A percentile compares a stretch with the other conserved stretches of the same genome.
Conservation (phyloP, 768 basidiomycete species). For the Pulveroboletus ravenelii region DNA sequence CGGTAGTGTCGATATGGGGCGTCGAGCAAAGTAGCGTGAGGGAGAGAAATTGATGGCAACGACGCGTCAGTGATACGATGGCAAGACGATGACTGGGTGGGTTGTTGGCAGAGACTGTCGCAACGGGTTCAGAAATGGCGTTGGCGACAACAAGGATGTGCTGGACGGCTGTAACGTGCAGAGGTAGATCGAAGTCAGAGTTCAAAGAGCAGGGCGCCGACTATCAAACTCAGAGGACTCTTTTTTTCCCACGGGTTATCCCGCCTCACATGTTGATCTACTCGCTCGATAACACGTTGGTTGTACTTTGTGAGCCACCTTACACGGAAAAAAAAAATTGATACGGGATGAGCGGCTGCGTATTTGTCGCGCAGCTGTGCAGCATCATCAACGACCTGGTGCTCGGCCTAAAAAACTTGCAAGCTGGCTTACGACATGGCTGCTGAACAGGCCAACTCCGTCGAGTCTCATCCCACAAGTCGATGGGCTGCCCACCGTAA, state of each 20-base stretch:
- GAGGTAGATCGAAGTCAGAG: conserved; percentile 29
- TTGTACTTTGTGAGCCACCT: not conserved
- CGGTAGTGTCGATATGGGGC: conserved; percentile 8
- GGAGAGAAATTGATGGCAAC: conserved; percentile 17
- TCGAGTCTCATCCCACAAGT: too few relatives aligned
- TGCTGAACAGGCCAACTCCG: too few relatives aligned
- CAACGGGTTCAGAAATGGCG: conserved; percentile 9
- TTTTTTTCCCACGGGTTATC: conserved; percentile 23
- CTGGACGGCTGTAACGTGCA: conserved; percentile 11
- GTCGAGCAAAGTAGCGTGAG: conserved; percentile 10
- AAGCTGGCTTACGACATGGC: too few relatives aligned
- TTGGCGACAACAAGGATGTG: conserved; percentile 11
- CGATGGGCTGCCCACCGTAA: too few relatives aligned
- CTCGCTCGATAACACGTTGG: too few relatives aligned
- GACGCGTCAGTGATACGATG: conserved; percentile 22
- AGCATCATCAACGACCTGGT: too few relatives aligned
- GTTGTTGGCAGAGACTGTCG: conserved; percentile 11
- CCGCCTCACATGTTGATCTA: not conserved
- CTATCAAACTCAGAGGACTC: conserved; percentile 25
- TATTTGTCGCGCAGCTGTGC: too few relatives aligned
- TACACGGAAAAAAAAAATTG: not conserved
- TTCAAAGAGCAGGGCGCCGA: conserved; percentile 22
- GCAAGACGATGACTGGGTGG: conserved; percentile 12
- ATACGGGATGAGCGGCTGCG: too few relatives aligned
- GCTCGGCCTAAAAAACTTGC: too few relatives aligned